These are phyloP conservation scores for Myriosclerotinia duriaeana DNA, from an alignment of 2,329 filamentous ascomycete species.

Conservation along the genomic window DNA sequence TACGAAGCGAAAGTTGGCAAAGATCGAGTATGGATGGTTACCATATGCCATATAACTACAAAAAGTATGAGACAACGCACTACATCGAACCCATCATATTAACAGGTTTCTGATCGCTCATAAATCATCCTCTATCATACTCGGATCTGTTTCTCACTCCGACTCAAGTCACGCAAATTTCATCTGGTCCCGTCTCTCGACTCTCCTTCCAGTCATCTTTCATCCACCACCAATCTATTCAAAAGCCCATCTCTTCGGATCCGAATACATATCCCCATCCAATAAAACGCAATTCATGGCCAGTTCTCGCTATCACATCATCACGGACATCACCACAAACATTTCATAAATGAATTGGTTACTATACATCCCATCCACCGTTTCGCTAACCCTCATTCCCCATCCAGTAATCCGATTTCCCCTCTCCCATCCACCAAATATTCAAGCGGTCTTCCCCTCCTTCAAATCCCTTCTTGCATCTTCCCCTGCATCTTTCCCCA, in stretches of 20 bases:
- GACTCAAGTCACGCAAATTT: background rate
- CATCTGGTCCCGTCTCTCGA: background rate
- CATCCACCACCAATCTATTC: too few species aligned
- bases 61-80: background rate
- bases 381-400: background rate
- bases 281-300: background rate
- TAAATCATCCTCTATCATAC: background rate
- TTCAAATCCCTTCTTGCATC: too few species aligned
- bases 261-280: background rate
- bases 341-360: background rate
- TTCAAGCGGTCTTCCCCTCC: background rate
- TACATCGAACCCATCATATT: background rate
- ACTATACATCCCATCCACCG: background rate
- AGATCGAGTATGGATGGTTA: background rate
- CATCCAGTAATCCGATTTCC: background rate
- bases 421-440: background rate
- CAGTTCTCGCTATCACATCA: background rate
- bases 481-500: too few species aligned
- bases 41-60: background rate
- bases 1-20: background rate
- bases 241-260: background rate
- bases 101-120: too few species aligned
- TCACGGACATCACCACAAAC: background rate
- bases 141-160: background rate
- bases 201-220: background rate